Evolutionary conservation across 2,329 filamentous ascomycete species (phyloP), one percentile per base, ranked within the genome.

Genomic region (Pseudogymnoascus sp.): DNA sequence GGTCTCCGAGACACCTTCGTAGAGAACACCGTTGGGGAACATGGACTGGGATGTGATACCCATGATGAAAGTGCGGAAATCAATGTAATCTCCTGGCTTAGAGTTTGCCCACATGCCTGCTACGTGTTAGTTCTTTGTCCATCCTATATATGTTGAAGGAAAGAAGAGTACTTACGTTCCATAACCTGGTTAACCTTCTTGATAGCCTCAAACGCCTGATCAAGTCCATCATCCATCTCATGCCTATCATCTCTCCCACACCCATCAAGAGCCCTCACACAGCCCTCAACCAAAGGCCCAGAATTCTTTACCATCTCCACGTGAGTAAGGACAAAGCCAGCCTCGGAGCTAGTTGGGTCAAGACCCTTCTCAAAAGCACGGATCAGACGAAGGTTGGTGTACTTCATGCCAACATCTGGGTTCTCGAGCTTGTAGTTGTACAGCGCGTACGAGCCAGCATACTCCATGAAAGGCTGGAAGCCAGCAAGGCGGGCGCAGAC

Each of bases 31-130:
- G 67, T 93, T 80, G 7, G 93, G 93, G 76, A 97, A 97, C 92
- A 97, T 96, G 71, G 86, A 88, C 77, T 97, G 93, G 59, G 85
- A 89, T 1, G 91, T 96, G 76, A 97, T 96, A 70, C 93, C 93
- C 73, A 96, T 96, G 78, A 97, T 97, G 80, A 97, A 97, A 10
- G 93, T 96, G 42, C 93, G 89, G 84, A 96, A 97, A 69, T 85
- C 88, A 65, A 89, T 91, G 78, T 97, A 97, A 68, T 91, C 85
- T 16, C 83, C 82, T 2, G 93, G 93, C 70, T 90, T 89, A 63
- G 90, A 95, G 75, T 92, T 90, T 65, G 82, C 83, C 93, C 93
- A 97, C 93, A 97, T 97, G 51, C 80, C 83, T 86, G 60, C 37
- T 8, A 69, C 45, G 40, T 65, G 68, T 72, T 67, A 72, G 68